Evolutionary conservation across 495 filamentous ascomycete genomes (phyloP).

Genomic region (Terfezia claveryi): DNA sequence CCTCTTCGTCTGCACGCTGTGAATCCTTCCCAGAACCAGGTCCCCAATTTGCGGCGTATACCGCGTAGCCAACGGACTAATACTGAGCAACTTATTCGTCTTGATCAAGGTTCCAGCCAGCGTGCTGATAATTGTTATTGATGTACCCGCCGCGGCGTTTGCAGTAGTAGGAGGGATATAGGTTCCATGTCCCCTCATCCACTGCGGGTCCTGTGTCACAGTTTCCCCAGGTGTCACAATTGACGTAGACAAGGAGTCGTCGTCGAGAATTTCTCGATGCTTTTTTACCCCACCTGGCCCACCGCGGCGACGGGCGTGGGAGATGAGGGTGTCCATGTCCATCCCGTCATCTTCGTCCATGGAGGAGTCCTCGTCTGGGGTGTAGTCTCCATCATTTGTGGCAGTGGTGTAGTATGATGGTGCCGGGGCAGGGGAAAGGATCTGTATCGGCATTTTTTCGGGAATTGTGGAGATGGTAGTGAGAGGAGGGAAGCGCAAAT

Average conservation of each 20-base stretch:
- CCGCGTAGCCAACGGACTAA: slow-evolving; percentile 64
- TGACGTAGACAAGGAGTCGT: slow-evolving; percentile 14
- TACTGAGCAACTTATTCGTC: slow-evolving; percentile 88
- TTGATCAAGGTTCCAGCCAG: slow-evolving; percentile 70
- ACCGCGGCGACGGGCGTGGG: slow-evolving; percentile 16
- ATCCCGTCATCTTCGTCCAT: slow-evolving; percentile 34
- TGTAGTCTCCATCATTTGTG: not conserved
- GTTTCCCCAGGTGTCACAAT: slow-evolving; percentile 78
- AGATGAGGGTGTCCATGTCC: slow-evolving; percentile 32
- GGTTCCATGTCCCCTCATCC: slow-evolving; percentile 53
- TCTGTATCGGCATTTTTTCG: slow-evolving; percentile 54
- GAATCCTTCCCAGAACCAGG: slow-evolving; percentile 78
- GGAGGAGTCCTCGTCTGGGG: slow-evolving; percentile 21
- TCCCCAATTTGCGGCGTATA: slow-evolving; percentile 93
- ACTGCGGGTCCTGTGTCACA: slow-evolving; percentile 79
- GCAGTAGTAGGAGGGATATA: not conserved
- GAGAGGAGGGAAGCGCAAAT: too few relatives aligned
- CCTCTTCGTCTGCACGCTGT: slow-evolving; percentile 67
- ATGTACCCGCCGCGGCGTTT: not conserved
- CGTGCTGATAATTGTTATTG: slow-evolving; percentile 46
- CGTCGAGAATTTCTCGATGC: slow-evolving; percentile 15
- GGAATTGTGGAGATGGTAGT: too few relatives aligned
- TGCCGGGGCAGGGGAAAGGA: slow-evolving; percentile 38
- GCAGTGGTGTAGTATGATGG: slow-evolving; percentile 8
- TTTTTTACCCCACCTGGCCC: slow-evolving; percentile 21